Base-by-base conservation (phyloP, 305 asterid species). In the Fraxinus sp. region DNA sequence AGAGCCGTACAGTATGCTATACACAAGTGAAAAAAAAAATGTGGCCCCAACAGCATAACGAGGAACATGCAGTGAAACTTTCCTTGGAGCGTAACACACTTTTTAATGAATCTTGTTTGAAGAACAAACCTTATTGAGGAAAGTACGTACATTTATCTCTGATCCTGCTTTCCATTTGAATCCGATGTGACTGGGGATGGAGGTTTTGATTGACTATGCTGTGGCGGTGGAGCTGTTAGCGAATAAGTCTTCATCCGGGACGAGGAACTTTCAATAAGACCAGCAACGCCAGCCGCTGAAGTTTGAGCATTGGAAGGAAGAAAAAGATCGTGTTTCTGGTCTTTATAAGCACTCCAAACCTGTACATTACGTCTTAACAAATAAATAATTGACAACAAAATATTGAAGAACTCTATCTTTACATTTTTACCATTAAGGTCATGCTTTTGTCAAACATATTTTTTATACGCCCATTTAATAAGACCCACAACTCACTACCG, bases 261-360 rank as follows among this genome's bases (percentile, higher is more conserved):
- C 9, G 97, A 91, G 18, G 98, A 95, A 86, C 90, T 92, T 86
- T 95, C 98, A 46, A 96, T 96, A 76, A 96, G 93, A 85, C 98
- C 98, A 70, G 99, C 99, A 87, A 96, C 93, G 64, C 98, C 99
- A 72, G 98, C 98, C 71, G 97, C 94, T 77, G 99, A 93, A 81
- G 97, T 91, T 87, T 95, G 99, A 73, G 98, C 98, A 87, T 93
- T 96, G 83, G 98, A 96, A 36, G 98, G 99, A 84, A 96, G 99
- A 86, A 96, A 96, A 37, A 95, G 95, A 87, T 96, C 98, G 39
- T 96, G 99, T 86, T 90, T 91, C 92, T 96, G 99, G 85, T 95
- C 97, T 87, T 96, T 96, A 83, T 96, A 96, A 73, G 98, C 99
- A 90, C 90, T 87, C 99, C 99, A 96, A 16, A 96, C 97, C 98